Base-by-base conservation (phyloP, 148 eudicot genomes). In the Nepenthes mirabilis region DNA sequence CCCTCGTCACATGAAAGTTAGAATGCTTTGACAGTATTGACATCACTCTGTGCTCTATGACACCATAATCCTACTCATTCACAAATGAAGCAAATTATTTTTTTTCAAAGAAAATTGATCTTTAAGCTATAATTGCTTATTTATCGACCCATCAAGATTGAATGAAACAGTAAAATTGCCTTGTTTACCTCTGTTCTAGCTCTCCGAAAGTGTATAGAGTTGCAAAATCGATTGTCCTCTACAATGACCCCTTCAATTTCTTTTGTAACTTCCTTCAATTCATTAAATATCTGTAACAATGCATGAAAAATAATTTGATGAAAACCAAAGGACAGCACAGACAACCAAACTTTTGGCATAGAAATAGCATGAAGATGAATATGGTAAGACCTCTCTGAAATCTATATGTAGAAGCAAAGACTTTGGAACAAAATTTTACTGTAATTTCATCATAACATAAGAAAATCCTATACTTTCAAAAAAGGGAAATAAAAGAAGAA, bases 171-270 rank as follows among this genome's bases (percentile, higher is more conserved):
- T 11, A 55, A 13, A 12, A 40, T 37, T 8, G 11, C 32, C 34
- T 10, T 34, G n/a, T 14, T 3, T 71, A 83, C 89, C 85, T 80
- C 65, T 53, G 77, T 77, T 34, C 52, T 60, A 14, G 77, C 84
- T 33, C 67, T 75, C 65, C 87, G 75, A 72, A 65, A 82, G 73
- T 85, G 87, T 33, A 82, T 82, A 11, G 91, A 82, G 37, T 82
- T 33, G 57, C 87, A 82, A 66, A 82, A 85, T 56, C 75, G 77
- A 65, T 82, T 85, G 70, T 85, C 75, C 71, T 85, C 87, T 13
- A 85, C 52, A 55, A 52, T 66, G 6, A 57, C 82, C 0, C 91
- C 91, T 65, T 72, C 57, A 62, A 82, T 73, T 40, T 51, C 69
- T 58, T 49, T 69, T 34, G 87, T 77, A 55, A 64, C 71, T 64